These are phyloP conservation scores for Dactylellina drechsleri DNA, from an alignment of 2,329 filamentous ascomycete genomes.

Conservation along the genomic window DNA sequence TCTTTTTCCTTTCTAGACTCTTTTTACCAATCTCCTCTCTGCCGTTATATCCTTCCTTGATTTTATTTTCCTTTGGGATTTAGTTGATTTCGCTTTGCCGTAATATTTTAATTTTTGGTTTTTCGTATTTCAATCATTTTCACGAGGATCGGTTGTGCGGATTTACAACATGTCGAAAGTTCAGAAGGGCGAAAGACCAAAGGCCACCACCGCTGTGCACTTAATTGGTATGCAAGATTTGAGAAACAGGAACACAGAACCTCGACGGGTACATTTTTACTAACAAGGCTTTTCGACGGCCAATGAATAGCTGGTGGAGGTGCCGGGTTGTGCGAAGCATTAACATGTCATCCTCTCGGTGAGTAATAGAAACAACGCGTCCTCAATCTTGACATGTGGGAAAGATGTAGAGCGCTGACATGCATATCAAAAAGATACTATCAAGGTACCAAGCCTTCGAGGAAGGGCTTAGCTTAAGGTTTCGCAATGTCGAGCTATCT, in stretches of 20 bases:
- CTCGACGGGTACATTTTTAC: constrained; percentile 44
- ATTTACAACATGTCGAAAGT: constrained; percentile 46
- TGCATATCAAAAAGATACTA: constrained; percentile 55
- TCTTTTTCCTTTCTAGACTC: constrained; percentile 22
- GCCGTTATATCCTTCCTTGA: constrained; percentile 3
- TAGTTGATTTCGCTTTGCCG: not conserved
- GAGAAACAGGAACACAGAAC: not conserved
- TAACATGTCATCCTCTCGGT: constrained; percentile 94
- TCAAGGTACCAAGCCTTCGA: constrained; percentile 51
- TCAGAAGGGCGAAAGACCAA: constrained; percentile 52
- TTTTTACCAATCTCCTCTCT: constrained; percentile 19
- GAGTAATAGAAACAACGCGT: constrained; percentile 60
- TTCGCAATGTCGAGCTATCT: constrained; percentile 73
- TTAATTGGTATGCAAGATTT: constrained; percentile 37
- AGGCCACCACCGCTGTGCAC: constrained; percentile 55
- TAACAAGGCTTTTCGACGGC: constrained; percentile 46
- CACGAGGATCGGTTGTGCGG: not conserved
- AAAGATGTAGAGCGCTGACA: constrained; percentile 13
- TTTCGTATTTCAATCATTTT: not conserved
- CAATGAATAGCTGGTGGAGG: constrained; percentile 80
- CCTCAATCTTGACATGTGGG: constrained; percentile 21
- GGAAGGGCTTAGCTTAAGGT: not conserved
- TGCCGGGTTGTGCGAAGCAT: constrained; percentile 99
- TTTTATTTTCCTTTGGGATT: not conserved
- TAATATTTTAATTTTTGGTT: not conserved